Base-by-base conservation (phyloP, 75 land plant species). In the Pinus taeda region DNA sequence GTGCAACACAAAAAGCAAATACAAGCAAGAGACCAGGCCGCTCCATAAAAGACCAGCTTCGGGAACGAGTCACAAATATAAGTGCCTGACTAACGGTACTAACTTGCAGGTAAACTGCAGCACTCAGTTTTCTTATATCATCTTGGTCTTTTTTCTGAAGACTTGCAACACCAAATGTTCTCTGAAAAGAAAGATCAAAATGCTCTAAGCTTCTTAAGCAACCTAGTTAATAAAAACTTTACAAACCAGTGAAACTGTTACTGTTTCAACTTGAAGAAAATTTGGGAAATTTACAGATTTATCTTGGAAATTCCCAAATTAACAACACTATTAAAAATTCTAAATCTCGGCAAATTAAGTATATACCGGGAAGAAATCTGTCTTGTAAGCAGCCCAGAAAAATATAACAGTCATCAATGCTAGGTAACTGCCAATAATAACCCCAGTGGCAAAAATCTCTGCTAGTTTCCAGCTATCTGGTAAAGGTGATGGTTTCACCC, bases 401-500 rank as follows among this genome's bases (percentile, higher is more conserved):
- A 95, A 95, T 59, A 93, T 88, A 45, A 95, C 98, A 26, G 98
- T 95, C 96, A 95, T 93, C 77, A 95, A 73, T 14, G 98, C 98
- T 64, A 93, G 76, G 87, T 95, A 95, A 67, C 92, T 80, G 26
- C 98, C 98, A 74, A 95, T 88, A 37, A 95, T 82, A 62, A 95
- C 73, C 57, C 98, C 98, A 24, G 98, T 95, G 11, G 94, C 85
- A 82, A 95, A 95, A 59, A 95, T 95, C 83, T 95, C 98, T 13
- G 87, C 76, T 33, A 95, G 84, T 79, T 95, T 95, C 98, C 98
- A 95, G 78, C 96, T 91, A 78, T 95, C 98, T 60, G 98, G 98
- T 39, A 83, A 74, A 65, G 98, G 96, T 63, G 98, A 95, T 59
- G 98, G 98, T 76, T 91, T 95, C 33, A 95, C 98, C 71, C 96